phyloP scores from a whole-genome alignment of 768 basidiomycete genomes.

The Agaricus bisporus region DNA sequence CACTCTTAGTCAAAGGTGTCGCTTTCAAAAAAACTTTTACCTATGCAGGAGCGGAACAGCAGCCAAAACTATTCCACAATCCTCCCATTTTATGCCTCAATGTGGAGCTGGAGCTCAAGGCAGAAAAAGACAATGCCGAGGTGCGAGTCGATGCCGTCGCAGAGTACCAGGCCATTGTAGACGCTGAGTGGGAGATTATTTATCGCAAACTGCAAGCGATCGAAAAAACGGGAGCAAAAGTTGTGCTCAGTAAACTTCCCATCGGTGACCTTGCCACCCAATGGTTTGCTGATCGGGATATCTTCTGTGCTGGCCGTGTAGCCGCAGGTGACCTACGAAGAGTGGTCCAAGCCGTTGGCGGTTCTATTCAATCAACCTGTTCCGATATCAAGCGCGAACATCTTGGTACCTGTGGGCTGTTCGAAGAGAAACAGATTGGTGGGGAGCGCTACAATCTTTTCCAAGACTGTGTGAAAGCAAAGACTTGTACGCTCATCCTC shows the following conservation, averaged over 20 bases:
- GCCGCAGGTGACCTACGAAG: constrained; percentile 84
- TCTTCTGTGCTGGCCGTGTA: constrained; percentile 98
- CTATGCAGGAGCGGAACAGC: constrained; percentile 98
- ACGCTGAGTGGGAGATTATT: constrained; percentile 99
- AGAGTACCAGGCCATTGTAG: constrained; percentile 98
- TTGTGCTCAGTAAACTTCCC: constrained; percentile 95
- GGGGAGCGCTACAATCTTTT: constrained; percentile 97
- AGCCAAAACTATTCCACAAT: constrained; percentile 86
- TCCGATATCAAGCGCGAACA: constrained; percentile 88
- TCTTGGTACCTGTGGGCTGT: constrained; percentile 87
- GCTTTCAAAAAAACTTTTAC: constrained; percentile 99
- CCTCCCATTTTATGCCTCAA: constrained; percentile 93
- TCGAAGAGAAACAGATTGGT: constrained; percentile 94
- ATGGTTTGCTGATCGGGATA: constrained; percentile 98
- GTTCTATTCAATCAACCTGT: constrained; percentile 91
- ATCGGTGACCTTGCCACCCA: constrained; percentile 98
- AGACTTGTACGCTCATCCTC: constrained; percentile 91
- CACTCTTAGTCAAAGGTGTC: constrained; percentile 82
- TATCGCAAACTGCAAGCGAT: constrained; percentile 96
- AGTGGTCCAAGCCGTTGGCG: constrained; percentile 94
- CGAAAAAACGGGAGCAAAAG: constrained; percentile 93
- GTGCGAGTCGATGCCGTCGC: constrained; percentile 95
- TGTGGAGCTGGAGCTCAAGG: constrained; percentile 97
- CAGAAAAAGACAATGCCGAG: constrained; percentile 99
- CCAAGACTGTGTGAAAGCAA: constrained; percentile 86